Conservation (phyloP, 2,329 filamentous ascomycete species). For the Trichoderma breve region DNA sequence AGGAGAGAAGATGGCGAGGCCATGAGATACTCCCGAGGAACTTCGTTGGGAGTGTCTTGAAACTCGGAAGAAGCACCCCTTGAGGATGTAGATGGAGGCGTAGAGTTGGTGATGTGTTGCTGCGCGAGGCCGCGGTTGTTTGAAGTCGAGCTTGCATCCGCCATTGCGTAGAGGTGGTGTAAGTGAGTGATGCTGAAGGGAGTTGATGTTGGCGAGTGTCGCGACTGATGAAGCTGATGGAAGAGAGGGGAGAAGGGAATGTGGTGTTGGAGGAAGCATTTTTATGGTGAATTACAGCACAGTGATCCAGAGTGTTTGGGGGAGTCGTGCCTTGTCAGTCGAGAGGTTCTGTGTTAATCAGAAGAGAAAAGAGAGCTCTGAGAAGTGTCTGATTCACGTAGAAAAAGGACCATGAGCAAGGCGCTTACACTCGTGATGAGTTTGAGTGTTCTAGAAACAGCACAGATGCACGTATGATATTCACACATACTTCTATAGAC, state of each 20-base stretch:
- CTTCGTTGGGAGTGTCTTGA: background rate
- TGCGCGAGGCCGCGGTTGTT: background rate
- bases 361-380: background rate
- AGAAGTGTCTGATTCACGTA: background rate
- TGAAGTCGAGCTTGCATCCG: background rate
- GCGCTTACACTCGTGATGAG: background rate
- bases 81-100: background rate
- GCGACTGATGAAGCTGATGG: background rate
- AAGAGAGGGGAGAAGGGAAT: background rate
- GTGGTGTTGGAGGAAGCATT: background rate
- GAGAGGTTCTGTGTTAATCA: background rate
- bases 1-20: background rate
- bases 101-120: background rate
- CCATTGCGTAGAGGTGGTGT: background rate
- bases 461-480: accelerated
- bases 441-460: background rate
- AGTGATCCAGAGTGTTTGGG: slow-evolving; percentile 14
- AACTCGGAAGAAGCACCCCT: background rate
- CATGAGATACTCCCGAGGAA: slow-evolving; percentile 6
- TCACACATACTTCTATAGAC: background rate
- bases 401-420: background rate
- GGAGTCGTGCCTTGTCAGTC: background rate
- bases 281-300: background rate
- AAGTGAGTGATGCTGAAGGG: background rate
- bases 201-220: background rate